Base-by-base conservation (phyloP, 495 filamentous ascomycete species). In the Lasiosphaeris hirsuta region DNA sequence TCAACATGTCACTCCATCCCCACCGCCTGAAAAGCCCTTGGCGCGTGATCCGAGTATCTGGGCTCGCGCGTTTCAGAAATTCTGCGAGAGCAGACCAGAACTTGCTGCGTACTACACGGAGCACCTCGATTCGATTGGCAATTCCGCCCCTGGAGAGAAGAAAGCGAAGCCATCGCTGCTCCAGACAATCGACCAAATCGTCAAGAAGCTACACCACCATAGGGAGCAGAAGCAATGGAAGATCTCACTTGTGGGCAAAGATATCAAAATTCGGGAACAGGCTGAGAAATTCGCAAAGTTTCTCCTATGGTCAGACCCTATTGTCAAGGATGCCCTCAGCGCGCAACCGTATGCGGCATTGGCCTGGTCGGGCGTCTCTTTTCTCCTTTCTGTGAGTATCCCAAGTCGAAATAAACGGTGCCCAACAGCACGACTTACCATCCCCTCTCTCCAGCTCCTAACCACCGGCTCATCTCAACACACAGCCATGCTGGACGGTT, bases 261-360 rank as follows among this genome's bases (percentile, higher is more conserved):
- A 63, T 46, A 60, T 69, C 18, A 63, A 63, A 33, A 56, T 69
- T 23, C 54, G 61, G 18, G 41, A 61, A 51, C 63, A 70, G 55
- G 59, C 63, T 18, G 67, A 70, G 53, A 69, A 56, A 43, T 44
- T 73, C 15, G 56, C 56, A 10, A 72, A 66, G 52, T 63, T 71
- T 43, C 59, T 73, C 53, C 39, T 68, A 15, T 73, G 63, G 69
- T 64, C 65, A 14, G 63, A 69, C 18, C 18, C 41, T 17, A 53
- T 70, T 15, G 57, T 73, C 37, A 66, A 64, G 46, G 3, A 53
- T 14, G 65, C 65, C 15, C 17, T 72, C 6, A 69, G 61, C 47
- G 43, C 63, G 37, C 63, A 73, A 55, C 67, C 67, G 11, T 71
- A 68, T 46, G 61, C 69, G 10, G 68, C 67, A 43, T 51, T 71